Conservation (phyloP, 257 asterid species). For the Avicennia marina region DNA sequence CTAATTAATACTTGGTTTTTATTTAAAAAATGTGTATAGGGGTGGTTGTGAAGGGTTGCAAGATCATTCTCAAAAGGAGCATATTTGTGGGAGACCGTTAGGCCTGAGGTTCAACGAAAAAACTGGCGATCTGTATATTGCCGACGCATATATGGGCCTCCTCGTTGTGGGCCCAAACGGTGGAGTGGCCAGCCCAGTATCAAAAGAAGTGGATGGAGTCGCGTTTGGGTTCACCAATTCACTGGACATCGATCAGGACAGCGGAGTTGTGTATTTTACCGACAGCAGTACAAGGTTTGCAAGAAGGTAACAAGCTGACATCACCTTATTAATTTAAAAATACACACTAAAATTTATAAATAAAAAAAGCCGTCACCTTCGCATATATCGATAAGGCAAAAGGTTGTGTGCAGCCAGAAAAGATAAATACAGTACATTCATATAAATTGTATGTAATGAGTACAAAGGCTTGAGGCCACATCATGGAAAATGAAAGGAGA, state of each 20-base stretch:
- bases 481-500: slow-evolving; percentile 3
- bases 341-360: neutral
- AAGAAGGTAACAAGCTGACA: slow-evolving; percentile 42
- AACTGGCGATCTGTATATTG: slow-evolving; percentile 53
- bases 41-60: slow-evolving; percentile 37
- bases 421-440: too few species aligned
- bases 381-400: too few species aligned
- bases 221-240: slow-evolving; percentile 54
- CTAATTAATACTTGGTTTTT: too few species aligned
- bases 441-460: neutral
- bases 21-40: slow-evolving; percentile 17
- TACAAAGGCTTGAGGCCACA: neutral
- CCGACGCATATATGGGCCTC: slow-evolving; percentile 81
- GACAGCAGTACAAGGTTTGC: slow-evolving; percentile 59
- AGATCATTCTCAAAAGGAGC: slow-evolving; percentile 38
- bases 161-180: slow-evolving; percentile 54
- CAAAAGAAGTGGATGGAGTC: slow-evolving; percentile 29
- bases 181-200: slow-evolving; percentile 46
- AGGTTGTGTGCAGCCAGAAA: too few species aligned
- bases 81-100: slow-evolving; percentile 77
- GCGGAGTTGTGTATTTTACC: slow-evolving; percentile 51
- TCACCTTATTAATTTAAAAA: neutral
- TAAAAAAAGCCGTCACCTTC: too few species aligned
- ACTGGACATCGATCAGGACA: slow-evolving; percentile 47
- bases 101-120: slow-evolving; percentile 47